Conservation (phyloP, 805 yeast genomes). For the Yamadazyma endophytica region DNA sequence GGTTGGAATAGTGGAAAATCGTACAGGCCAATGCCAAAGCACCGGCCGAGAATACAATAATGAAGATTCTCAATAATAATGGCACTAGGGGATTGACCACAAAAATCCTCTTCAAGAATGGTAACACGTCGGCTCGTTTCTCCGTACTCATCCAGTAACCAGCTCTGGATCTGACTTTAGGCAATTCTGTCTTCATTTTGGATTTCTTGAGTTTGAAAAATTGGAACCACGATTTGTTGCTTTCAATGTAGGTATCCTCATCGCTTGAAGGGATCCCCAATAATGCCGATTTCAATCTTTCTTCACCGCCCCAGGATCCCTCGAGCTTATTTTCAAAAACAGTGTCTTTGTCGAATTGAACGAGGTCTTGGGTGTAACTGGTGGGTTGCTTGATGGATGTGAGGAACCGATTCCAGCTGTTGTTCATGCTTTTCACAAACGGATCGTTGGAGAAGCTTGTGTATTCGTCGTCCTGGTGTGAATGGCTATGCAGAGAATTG, state of each 20-base stretch:
- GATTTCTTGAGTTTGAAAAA: conserved; percentile 3
- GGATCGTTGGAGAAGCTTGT: conserved; percentile 35
- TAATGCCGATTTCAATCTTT: conserved; percentile 52
- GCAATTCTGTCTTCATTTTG: conserved; percentile 19
- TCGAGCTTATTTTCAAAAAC: conserved; percentile 38
- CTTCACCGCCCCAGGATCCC: conserved; percentile 69
- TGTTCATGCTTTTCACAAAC: conserved; percentile 34
- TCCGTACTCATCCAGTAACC: conserved; percentile 67
- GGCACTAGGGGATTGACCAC: conserved; percentile 81
- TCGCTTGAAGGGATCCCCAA: conserved; percentile 32
- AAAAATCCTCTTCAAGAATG: conserved; percentile 54
- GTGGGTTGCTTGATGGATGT: conserved; percentile 43
- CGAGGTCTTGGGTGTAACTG: conserved; percentile 26
- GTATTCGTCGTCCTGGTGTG: conserved; percentile 27
- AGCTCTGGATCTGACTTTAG: conserved; percentile 50
- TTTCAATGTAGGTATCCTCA: conserved; percentile 20
- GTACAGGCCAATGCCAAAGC: conserved; percentile 72
- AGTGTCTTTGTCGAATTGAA: conserved; percentile 21
- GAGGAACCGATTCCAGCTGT: conserved; percentile 51
- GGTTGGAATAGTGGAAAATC: conserved; percentile 42
- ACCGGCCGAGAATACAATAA: conserved; percentile 49
- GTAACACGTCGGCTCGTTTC: conserved; percentile 60
- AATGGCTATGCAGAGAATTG: conserved; percentile 2
- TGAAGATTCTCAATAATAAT: conserved; percentile 56
- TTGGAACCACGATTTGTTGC: conserved; percentile 5